Conservation (phyloP, 352 stramenopile genomes). For the Saprolegnia diclina region DNA sequence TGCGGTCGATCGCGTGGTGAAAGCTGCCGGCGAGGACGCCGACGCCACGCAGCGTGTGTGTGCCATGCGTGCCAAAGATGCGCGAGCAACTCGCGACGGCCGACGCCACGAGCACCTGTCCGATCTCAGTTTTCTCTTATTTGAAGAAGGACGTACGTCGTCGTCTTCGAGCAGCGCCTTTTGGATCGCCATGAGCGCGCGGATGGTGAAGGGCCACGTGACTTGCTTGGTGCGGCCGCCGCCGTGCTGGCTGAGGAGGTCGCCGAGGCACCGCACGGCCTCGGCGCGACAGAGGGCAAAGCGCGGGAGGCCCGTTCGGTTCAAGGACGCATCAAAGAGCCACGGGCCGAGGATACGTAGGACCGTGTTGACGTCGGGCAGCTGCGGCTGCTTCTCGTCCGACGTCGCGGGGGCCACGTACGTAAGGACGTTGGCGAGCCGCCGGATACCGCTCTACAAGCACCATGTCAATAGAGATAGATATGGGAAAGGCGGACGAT, state of each 20-base stretch:
- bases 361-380: constrained; percentile 80
- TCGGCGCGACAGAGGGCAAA: constrained; percentile 71
- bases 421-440: constrained; percentile 70
- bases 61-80: constrained; percentile 74
- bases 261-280: constrained; percentile 67
- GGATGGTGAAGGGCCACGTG: constrained; percentile 76
- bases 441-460: constrained; percentile 66
- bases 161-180: constrained; percentile 73
- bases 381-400: constrained; percentile 33
- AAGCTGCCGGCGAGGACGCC: constrained; percentile 73
- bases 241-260: constrained; percentile 60
- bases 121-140: not conserved
- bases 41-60: constrained; percentile 70
- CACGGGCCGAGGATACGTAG: constrained; percentile 71
- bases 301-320: constrained; percentile 40
- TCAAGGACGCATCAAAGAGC: constrained; percentile 81
- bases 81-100: constrained; percentile 83
- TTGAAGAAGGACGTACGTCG: constrained; percentile 36
- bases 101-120: constrained; percentile 41
- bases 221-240: constrained; percentile 72
- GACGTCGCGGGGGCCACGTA: constrained; percentile 40
- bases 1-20: constrained; percentile 70
- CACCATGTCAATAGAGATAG: not conserved
- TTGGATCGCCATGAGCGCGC: constrained; percentile 76
- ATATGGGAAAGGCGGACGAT: constrained; percentile 39